Base-by-base conservation (phyloP, 2,329 filamentous ascomycete species). In the Pseudopyrenochaeta lycopersici region DNA sequence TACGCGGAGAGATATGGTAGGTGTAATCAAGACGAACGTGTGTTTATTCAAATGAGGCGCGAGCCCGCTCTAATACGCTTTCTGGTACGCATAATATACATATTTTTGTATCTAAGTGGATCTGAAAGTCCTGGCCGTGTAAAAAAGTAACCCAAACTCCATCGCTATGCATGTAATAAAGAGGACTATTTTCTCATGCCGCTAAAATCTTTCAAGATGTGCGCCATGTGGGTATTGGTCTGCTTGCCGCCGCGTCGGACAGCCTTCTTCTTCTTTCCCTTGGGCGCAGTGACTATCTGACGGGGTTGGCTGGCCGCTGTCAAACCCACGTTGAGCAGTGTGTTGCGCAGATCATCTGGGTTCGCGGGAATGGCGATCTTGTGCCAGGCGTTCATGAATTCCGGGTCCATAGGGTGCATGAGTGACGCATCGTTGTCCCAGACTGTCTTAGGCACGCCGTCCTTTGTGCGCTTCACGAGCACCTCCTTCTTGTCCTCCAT, bases 391-490 rank as follows among this genome's bases (percentile, higher is more conserved):
- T 81, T 80, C 73, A 88, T 84, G 75, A 98, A 97, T 74, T 97
- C 92, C 7, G 85, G 79, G 70, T 97, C 92, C 64, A 98, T 88
- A 31, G 80, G 74, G 71, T 92, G 85, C 67, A 88, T 85, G 46
- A 97, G 84, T 11, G 87, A 88, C 12, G 92, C 85, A 67, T 97
- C 91, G 75, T 99, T 91, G 46, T 88, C 84, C 92, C 93, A 71
- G 47, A 99, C 88, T 80, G 90, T 91, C 67, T 89, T 88, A 1
- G 94, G 88, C 64, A 90, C 85, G 70, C 90, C 89, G 74, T 98
- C 94, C 80, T 98, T 98, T 50, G 93, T 93, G 56, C 93, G 87
- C 18, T 91, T 90, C 5, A 97, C 91, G 31, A 98, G 83, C 40
- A 98, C 83, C 75, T 89, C 89, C 70, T 93, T 89, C 72, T 90